Percentiles rank a stretch among this genome's conserved stretches.
These are phyloP conservation scores for Hemileccinum rubropunctum DNA, from an alignment of 768 basidiomycete genomes.

Conservation along the genomic window DNA sequence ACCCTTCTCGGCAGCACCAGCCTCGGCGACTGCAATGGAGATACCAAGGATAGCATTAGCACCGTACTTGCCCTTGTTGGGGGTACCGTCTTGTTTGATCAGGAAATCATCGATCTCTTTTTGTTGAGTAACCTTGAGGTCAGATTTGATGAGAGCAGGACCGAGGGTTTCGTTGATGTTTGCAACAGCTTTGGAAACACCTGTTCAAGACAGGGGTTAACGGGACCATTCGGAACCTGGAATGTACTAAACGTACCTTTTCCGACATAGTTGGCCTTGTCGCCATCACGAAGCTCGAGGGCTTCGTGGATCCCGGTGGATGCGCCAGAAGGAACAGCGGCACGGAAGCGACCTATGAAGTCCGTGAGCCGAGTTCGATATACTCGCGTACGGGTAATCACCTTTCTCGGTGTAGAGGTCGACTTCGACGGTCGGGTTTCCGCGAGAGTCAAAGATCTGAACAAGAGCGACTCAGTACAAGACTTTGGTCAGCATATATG, in stretches of 20 bases:
- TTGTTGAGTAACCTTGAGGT: conserved; percentile 82
- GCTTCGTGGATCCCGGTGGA: conserved; percentile 99
- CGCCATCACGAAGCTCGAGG: conserved; percentile 96
- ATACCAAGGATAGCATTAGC: conserved; percentile 99
- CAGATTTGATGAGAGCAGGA: conserved; percentile 81
- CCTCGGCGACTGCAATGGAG: conserved; percentile 92
- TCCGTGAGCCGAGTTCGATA: conserved; percentile 9
- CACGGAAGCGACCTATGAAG: conserved; percentile 80
- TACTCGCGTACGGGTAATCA: conserved; percentile 30
- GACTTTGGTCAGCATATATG: neutral
- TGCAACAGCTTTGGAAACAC: conserved; percentile 88
- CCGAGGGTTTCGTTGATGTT: conserved; percentile 94
- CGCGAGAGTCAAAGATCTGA: conserved; percentile 99
- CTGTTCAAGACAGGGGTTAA: conserved; percentile 38
- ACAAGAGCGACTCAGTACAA: conserved; percentile 12
- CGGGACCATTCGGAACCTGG: neutral
- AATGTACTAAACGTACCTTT: conserved; percentile 62
- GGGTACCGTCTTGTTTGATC: conserved; percentile 95
- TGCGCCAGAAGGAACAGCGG: conserved; percentile 95
- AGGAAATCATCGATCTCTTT: conserved; percentile 97
- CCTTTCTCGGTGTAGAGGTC: conserved; percentile 88
- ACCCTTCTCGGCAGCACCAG: conserved; percentile 92
- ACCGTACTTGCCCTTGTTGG: conserved; percentile 99
- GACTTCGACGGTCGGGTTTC: conserved; percentile 96
- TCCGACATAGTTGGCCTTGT: conserved; percentile 89